These are phyloP conservation scores for Boletus sp. DNA, from an alignment of 768 basidiomycete genomes.

Conservation along the genomic window DNA sequence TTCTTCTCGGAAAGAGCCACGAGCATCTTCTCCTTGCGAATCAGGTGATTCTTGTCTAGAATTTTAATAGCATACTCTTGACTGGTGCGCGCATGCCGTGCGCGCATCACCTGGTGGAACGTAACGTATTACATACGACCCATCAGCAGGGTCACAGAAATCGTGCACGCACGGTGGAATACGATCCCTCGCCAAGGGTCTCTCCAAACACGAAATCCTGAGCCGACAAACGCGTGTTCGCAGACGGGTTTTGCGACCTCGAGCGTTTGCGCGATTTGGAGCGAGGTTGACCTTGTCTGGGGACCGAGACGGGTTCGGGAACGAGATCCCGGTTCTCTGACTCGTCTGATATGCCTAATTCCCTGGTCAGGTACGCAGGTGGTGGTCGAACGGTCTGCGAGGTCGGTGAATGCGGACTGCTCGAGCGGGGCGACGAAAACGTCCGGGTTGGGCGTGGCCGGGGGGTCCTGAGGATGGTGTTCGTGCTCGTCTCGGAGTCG, in stretches of 20 bases:
- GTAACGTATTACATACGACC: conserved; percentile 10
- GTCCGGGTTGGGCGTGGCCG: conserved; percentile 57
- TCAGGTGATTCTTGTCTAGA: conserved; percentile 80
- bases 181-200: conserved; percentile 79
- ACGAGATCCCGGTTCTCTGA: conserved; percentile 15
- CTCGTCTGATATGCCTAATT: conserved; percentile 44
- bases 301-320: conserved; percentile 7
- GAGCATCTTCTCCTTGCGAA: conserved; percentile 72
- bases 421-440: conserved; percentile 62
- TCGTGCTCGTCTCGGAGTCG: conserved; percentile 47
- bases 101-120: conserved; percentile 52
- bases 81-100: conserved; percentile 51
- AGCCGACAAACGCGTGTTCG: conserved; percentile 43
- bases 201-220: conserved; percentile 74
- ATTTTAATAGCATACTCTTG: conserved; percentile 77
- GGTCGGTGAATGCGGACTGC: conserved; percentile 47
- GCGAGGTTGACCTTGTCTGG: conserved; percentile 27
- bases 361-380: conserved; percentile 58
- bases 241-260: conserved; percentile 45
- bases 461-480: conserved; percentile 40
- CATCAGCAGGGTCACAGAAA: conserved; percentile 8
- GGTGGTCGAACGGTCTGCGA: conserved; percentile 37
- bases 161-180: conserved; percentile 64
- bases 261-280: conserved; percentile 41
- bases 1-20: conserved; percentile 82